Evolutionary conservation across 2,329 filamentous ascomycete genomes (phyloP), one percentile per base, ranked within the genome.

Genomic region (Byssothecium circinans): DNA sequence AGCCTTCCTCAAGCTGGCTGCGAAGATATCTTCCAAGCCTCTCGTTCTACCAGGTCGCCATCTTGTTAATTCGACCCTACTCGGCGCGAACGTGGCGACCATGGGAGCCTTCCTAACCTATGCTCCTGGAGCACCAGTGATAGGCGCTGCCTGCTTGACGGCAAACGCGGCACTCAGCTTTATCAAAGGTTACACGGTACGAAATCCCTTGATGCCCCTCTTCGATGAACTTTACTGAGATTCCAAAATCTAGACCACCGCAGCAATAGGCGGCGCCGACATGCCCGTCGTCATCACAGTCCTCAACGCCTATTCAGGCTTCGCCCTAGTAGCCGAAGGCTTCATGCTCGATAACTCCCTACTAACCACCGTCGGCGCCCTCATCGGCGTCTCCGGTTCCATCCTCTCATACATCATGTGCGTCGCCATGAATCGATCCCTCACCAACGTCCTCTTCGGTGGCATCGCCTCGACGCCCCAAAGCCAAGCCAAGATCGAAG

Each of bases 241-340:
- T 25, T 5, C 23, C 10, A 5, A 25, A 25, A 25, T 25, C 23
- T 25, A 25, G 23, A 95, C 90, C 0, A 95, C 91, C 0, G 81
- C 90, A 2, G 89, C 89, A 0, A 95, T 96, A 62, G 91, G 91
- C 18, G 91, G 90, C n/a, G 90, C 90, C 11, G 91, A 96, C 64
- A 95, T 95, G 90, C 90, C 87, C 12, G 89, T 95, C 4, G 89
- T 94, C 25, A 95, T 95, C 54, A 95, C 89, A 0, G 90, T 95
- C 1, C 74, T 96, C 17, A 96, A 95, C 59, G 90, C 90, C 0
- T 95, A 95, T 67, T 92, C 88, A 39, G 91, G 91, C 11, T 96
- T 95, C 48, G 91, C 91, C 0, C 79, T 96, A 2, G 89, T 96
- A 0, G 90, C 91, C 0, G 90, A 96, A 70, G 91, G 91, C 0